Percentiles rank a stretch among this genome's conserved stretches.
Conservation (phyloP, 306 rosid species). For the Quercus glauca region DNA sequence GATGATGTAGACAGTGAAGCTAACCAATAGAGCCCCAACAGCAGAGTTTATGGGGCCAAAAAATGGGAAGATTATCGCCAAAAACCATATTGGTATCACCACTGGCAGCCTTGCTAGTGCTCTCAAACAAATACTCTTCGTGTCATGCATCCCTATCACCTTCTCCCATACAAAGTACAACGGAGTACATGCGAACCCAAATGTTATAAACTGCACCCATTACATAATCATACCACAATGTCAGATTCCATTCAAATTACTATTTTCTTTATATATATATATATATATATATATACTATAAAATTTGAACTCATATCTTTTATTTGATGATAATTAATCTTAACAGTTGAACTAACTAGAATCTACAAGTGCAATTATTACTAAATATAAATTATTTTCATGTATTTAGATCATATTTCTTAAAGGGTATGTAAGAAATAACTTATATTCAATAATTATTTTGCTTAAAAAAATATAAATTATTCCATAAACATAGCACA, state of each 20-base stretch:
- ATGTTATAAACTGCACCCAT: conserved; percentile 83
- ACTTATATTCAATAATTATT: too few relatives aligned
- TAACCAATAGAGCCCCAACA: conserved; percentile 90
- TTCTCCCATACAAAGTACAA: conserved; percentile 99
- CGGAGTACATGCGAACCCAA: conserved; percentile 97
- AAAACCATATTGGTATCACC: conserved; percentile 93
- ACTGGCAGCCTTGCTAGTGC: conserved; percentile 91
- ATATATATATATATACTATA: too few relatives aligned
- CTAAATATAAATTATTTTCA: too few relatives aligned
- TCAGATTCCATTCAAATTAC: not conserved
- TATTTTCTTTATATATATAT: too few relatives aligned
- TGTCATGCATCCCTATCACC: conserved; percentile 95
- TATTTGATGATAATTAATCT: too few relatives aligned
- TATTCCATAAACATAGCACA: not conserved
- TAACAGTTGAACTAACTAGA: too few relatives aligned
- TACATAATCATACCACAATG: not conserved
- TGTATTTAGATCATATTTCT: too few relatives aligned
- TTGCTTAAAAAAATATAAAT: too few relatives aligned
- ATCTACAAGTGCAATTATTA: not conserved
- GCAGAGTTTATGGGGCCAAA: conserved; percentile 96
- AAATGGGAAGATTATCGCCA: conserved; percentile 94
- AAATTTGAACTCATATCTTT: too few relatives aligned
- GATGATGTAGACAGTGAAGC: conserved; percentile 95
- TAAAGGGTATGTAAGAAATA: too few relatives aligned
- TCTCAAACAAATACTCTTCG: conserved; percentile 77